Conservation (phyloP, 352 stramenopile species). For the Phytophthora litchii region DNA sequence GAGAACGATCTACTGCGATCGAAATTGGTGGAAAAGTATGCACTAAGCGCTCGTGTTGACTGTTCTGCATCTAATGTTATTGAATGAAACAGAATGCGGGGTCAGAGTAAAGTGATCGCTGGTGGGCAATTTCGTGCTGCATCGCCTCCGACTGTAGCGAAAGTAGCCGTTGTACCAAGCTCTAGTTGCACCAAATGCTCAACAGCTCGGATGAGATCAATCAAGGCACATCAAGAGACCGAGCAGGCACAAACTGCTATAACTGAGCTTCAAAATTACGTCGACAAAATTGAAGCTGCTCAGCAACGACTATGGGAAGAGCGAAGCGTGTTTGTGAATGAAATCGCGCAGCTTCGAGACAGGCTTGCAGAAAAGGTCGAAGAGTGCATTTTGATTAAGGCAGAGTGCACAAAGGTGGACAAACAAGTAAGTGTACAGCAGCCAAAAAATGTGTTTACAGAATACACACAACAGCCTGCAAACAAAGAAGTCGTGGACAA, state of each 20-base stretch:
- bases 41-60: background rate
- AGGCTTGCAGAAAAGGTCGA: constrained; percentile 27
- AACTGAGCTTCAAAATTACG: constrained; percentile 33
- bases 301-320: constrained; percentile 43
- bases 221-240: constrained; percentile 26
- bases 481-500: constrained; percentile 6
- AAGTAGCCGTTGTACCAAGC: background rate
- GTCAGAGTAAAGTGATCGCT: constrained; percentile 43
- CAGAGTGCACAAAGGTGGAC: constrained; percentile 21
- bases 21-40: constrained; percentile 47
- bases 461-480: background rate
- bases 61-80: background rate
- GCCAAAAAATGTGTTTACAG: constrained; percentile 7
- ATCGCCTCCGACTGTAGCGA: background rate
- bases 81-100: constrained; percentile 34
- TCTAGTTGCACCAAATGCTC: constrained; percentile 27
- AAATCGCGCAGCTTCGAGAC: constrained; percentile 32
- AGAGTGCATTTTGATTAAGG: constrained; percentile 13
- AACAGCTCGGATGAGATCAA: constrained; percentile 18
- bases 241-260: constrained; percentile 12
- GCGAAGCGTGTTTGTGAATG: constrained; percentile 11
- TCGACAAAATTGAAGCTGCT: constrained; percentile 35
- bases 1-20: constrained; percentile 35
- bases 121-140: constrained; percentile 45
- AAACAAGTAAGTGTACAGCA: constrained; percentile 17